A percentile compares a stretch with the other conserved stretches of the same genome.
Evolutionary conservation across 345 rosid species (phyloP).

Genomic region (Stellera chamaejasme): DNA sequence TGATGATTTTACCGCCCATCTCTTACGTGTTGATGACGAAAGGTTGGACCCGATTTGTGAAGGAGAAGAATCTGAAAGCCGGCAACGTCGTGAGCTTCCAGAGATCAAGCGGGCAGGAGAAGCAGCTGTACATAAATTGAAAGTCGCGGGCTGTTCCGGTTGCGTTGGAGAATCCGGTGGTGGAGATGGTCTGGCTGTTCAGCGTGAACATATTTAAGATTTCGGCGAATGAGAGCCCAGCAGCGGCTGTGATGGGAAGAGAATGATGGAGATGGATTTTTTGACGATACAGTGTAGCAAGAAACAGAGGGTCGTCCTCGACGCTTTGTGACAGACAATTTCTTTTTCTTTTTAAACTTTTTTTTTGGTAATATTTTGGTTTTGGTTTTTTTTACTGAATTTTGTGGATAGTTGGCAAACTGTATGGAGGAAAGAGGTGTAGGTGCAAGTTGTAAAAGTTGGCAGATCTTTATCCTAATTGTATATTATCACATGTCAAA

Average conservation of each 20-base stretch:
- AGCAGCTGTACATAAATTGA: constrained; percentile 59
- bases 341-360: constrained; percentile 4
- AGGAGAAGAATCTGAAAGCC: constrained; percentile 69
- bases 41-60: constrained; percentile 93
- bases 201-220: constrained; percentile 73
- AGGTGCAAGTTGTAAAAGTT: constrained; percentile 25
- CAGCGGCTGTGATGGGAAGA: constrained; percentile 46
- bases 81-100: constrained; percentile 77
- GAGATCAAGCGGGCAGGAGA: constrained; percentile 63
- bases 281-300: constrained; percentile 49
- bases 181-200: constrained; percentile 55
- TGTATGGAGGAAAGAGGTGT: constrained; percentile 6
- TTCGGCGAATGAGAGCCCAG: constrained; percentile 11
- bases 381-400: neutral
- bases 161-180: constrained; percentile 20
- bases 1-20: too few relatives aligned
- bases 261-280: constrained; percentile 50
- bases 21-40: constrained; percentile 66
- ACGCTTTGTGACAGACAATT: constrained; percentile 64
- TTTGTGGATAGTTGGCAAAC: constrained; percentile 10
- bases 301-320: constrained; percentile 58
- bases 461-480: constrained; percentile 14
- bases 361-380: neutral
- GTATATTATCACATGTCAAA: constrained; percentile 26
- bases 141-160: constrained; percentile 20